Evolutionary conservation across 805 yeast genomes (phyloP), one percentile per base, ranked within the genome.

Genomic region (Cephaloascus albidus): DNA sequence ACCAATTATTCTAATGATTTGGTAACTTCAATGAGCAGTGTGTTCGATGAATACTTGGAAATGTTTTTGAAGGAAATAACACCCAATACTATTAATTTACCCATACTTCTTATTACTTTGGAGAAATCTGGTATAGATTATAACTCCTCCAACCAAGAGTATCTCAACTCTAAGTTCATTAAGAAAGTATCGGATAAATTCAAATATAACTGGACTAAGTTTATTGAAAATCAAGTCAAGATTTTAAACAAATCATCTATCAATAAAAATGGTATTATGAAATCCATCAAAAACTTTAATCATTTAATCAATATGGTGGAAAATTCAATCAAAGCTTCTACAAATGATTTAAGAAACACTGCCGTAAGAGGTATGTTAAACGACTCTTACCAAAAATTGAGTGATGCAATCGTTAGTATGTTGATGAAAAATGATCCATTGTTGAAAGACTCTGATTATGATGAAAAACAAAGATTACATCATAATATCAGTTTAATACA

Each of bases 141-240:
- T 16, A 70, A 70, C 8, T 59, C 73, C 6, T 64, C 81, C 1
- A 74, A 76, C 52, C 88, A 81, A 51, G 95, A 85, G 45, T 85
- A 71, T 47, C 53, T 66, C 31, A 59, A 72, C 17, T 61, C 73
- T 42, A 65, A 70, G 32, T 63, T 70, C 38, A 62, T 81, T 44
- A 65, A 63, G 26, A 75, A 74, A 43, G 46, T 78, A 4, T 58
- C 64, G n/a, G 76, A 76, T 20, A 74, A 72, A 52, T 61, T 78
- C 35, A 60, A 59, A 33, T 58, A 57, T 28, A 62, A 65, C 15
- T 86, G 95, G 95, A 59, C 60, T 16, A 74, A 72, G 44, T 76
- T 74, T 44, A 57, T 81, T 18, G 73, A 71, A 15, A 60, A 58
- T n/a, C 86, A 84, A 53, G 57, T 73, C 19, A 67, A 62, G 17